Base-by-base conservation (phyloP, 1,139 yeast species). In the Protomyces gravidus region DNA sequence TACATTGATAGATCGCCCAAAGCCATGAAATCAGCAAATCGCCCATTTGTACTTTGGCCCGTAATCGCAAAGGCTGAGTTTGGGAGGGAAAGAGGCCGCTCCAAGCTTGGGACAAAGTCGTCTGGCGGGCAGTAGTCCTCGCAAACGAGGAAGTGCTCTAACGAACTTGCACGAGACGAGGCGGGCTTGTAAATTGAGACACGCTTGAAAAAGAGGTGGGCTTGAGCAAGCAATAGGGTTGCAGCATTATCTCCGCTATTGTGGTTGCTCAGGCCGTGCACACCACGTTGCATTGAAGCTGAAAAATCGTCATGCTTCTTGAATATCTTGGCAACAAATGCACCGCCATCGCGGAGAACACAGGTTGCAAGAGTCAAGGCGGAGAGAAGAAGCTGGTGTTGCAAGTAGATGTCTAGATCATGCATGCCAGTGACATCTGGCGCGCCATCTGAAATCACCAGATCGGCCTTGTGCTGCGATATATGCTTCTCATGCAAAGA, bases 341-440 rank as follows among this genome's bases (percentile, higher is more conserved):
- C 78, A 52, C 98, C 98, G 36, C 96, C 96, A 11, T 89, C 86
- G 67, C 86, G 82, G 65, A 92, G 76, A 26, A 92, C 77, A 68
- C 96, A 89, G 1, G 96, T 86, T 2, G 97, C 90, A 60, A 94
- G 75, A 68, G 89, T 96, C 59, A 92, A 75, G 1, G 98, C 98
- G 42, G 96, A 84, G 65, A 89, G 76, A 55, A 94, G 86, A 63
- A 92, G 77, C 70, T 92, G 98, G 1, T 96, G 97, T 73, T 92
- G 98, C 60, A 92, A 87, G 69, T 90, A 92, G 71, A 92, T 98
- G 72, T 92, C 98, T 63, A 92, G 76, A 72, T 94, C 98, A 70
- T 94, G 98, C 59, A 92, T 73, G 0, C 98, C 98, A 0, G 98
- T 94, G 26, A 92, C 98, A 73, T 92, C 98, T 1, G 98, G 98